Conservation (phyloP, 2,329 filamentous ascomycete genomes). For the Arthroderma sp. region DNA sequence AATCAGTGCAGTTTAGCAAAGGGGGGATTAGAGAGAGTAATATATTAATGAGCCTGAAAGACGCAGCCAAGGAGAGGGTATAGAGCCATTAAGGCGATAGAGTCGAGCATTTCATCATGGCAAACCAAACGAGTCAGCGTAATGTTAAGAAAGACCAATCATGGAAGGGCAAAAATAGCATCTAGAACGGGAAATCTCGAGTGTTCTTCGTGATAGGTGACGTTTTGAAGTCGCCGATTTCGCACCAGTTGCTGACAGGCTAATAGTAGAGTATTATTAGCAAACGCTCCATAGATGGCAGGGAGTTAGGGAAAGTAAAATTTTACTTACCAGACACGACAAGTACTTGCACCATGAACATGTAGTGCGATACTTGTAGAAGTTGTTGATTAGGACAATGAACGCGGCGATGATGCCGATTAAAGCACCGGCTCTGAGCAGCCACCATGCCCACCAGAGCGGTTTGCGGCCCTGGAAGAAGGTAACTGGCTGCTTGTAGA, state of each 20-base stretch:
- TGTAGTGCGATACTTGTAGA: constrained; percentile 62
- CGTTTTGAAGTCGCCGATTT: constrained; percentile 21
- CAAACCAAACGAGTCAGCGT: background rate
- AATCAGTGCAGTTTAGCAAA: background rate
- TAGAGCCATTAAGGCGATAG: background rate
- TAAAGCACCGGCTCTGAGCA: constrained; percentile 65
- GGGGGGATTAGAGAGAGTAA: background rate
- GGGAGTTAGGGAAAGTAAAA: background rate
- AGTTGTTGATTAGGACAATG: constrained; percentile 77
- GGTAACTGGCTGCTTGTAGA: constrained; percentile 48
- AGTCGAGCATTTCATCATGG: background rate
- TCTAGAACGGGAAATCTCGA: background rate
- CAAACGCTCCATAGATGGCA: background rate
- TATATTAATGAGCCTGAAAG: background rate
- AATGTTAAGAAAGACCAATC: background rate
- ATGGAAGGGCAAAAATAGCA: background rate
- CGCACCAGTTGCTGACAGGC: constrained; percentile 58
- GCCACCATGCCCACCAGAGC: constrained; percentile 97
- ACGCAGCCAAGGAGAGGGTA: background rate
- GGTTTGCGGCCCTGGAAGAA: constrained; percentile 65
- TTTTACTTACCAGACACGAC: constrained; percentile 68
- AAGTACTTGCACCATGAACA: constrained; percentile 94
- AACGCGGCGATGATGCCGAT: constrained; percentile 75
- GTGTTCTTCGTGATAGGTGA: background rate
- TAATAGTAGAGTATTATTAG: constrained; percentile 20